Evolutionary conservation across 2,329 filamentous ascomycete genomes (phyloP), one percentile per base, ranked within the genome.

Genomic region (Cordyceps fumosorosea): DNA sequence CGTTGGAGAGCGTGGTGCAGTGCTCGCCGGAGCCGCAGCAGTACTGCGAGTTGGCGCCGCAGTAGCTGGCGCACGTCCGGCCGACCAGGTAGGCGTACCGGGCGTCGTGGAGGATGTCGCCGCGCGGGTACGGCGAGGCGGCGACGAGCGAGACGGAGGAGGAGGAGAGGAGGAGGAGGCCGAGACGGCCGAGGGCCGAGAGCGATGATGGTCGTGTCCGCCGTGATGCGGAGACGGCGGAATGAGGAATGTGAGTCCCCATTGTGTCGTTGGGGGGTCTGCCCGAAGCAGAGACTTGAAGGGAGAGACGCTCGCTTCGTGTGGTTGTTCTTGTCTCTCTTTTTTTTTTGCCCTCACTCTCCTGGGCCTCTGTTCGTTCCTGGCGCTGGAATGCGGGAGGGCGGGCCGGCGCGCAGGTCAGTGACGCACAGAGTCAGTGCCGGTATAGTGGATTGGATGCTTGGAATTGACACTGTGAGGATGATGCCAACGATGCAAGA

Each of bases 21-120:
- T 73, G 68, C 68, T 83, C 72, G 59, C 75, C 76, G 60, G 72
- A 66, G 24, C 70, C 71, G 68, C 84, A 87, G 74, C 84, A 87
- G 72, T 80, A 80, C 70, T 83, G 78, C 67, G 80, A 80, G 60
- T 83, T 73, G 57, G 74, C 71, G 64, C 84, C 84, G 72, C 84
- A 87, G 72, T 80, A 80, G 42, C 77, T 71, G 52, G 72, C 76
- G 74, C 84, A 86, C 62, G 70, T 72, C 65, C 81, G 78, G 22
- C 72, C 74, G 74, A 79, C 75, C 47, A 85, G 77, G 65, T 77
- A 84, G 61, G 79, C 79, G 67, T 76, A 79, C 66, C 81, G 82
- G 34, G 66, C 63, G 68, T 79, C 78, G 67, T 80, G 77, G 34
- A 81, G 69, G 51, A 60, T 44, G 18, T 60, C 58, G 63, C 84